These are phyloP conservation scores for Exophiala phaeomuriformis DNA, from an alignment of 2,329 filamentous ascomycete genomes.

Conservation along the genomic window DNA sequence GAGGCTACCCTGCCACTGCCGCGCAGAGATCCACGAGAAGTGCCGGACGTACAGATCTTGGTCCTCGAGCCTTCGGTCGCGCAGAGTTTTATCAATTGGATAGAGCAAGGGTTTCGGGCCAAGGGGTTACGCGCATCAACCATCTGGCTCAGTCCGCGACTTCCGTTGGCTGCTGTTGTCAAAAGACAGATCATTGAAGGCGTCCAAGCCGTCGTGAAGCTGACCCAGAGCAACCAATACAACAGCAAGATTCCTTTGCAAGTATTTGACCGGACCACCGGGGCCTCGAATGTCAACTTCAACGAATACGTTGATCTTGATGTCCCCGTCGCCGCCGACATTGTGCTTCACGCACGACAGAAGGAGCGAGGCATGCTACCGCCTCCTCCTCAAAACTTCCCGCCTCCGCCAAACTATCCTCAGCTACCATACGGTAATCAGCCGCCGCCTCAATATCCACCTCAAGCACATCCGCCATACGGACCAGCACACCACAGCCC, in stretches of 20 bases:
- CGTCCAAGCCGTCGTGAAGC: conserved; percentile 73
- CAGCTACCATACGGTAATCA: conserved; percentile 27
- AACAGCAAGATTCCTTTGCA: conserved; percentile 70
- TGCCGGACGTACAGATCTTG: conserved; percentile 85
- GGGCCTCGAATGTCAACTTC: conserved; percentile 68
- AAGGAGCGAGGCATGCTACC: conserved; percentile 32
- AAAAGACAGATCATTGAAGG: conserved; percentile 81
- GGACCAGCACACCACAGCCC: conserved; percentile 16
- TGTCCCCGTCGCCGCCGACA: conserved; percentile 67
- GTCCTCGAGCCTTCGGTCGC: conserved; percentile 51
- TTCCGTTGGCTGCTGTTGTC: conserved; percentile 71
- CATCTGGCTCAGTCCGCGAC: conserved; percentile 68
- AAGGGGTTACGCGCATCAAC: conserved; percentile 69
- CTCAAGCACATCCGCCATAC: conserved; percentile 13
- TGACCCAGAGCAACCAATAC: conserved; percentile 62
- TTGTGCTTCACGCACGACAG: conserved; percentile 66
- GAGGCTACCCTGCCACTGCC: conserved; percentile 65
- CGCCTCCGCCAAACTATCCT: conserved; percentile 29
- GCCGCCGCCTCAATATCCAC: conserved; percentile 28
- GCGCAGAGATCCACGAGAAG: conserved; percentile 61
- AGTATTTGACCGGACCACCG: conserved; percentile 72
- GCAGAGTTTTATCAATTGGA: conserved; percentile 73
- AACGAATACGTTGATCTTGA: conserved; percentile 83
- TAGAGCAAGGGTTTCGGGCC: conserved; percentile 66
- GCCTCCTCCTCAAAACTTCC: conserved; percentile 28